Base-by-base conservation (phyloP, 371 early-diverging fungal species). In the Mortierella sp. region DNA sequence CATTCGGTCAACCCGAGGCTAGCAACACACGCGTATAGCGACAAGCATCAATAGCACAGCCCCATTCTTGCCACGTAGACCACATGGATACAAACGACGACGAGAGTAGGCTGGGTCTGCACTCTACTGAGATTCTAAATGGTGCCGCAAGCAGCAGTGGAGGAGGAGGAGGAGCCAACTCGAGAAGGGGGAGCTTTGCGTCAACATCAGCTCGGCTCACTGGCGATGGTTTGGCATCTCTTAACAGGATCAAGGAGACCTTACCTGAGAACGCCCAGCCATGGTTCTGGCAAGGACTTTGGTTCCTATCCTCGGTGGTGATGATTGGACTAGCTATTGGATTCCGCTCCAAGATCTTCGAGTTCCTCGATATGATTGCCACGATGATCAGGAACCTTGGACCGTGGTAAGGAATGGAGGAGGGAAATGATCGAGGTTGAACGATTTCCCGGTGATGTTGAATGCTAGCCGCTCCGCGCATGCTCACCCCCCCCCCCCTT, bases 281-380 rank as follows among this genome's bases (percentile, higher is more conserved):
- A 1, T 64, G 39, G 44, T 63, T 74, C 21, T 74, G 64, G 56
- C 43, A 63, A 2, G 64, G 54, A 0, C 50, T 74, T 16, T 74
- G 76, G 76, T 63, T 74, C 47, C 46, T 16, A 0, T 37, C 50
- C 4, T 57, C 56, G 8, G 57, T 50, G 10, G 6, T 57, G 41
- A 63, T 68, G 25, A 50, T 74, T 49, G 69, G 64, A 2, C 47
- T 74, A 9, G 21, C 49, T 1, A 17, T 34, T 0, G 61, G 44
- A 1, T 74, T 63, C 40, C 53, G 52, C 37, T 68, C 76, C 9
- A 63, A 60, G 57, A 67, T 74, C 39, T 64, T 74, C 60, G 37
- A 12, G 14, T 21, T 52, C 17, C 34, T 74, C 34, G 69, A 74
- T 27, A 50, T 57, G 0, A 22, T 74, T 24, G 76, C 76, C 6